A percentile compares a stretch with the other conserved stretches of the same genome.
Evolutionary conservation across 306 rosid genomes (phyloP).

Genomic region (Pyrus communis): DNA sequence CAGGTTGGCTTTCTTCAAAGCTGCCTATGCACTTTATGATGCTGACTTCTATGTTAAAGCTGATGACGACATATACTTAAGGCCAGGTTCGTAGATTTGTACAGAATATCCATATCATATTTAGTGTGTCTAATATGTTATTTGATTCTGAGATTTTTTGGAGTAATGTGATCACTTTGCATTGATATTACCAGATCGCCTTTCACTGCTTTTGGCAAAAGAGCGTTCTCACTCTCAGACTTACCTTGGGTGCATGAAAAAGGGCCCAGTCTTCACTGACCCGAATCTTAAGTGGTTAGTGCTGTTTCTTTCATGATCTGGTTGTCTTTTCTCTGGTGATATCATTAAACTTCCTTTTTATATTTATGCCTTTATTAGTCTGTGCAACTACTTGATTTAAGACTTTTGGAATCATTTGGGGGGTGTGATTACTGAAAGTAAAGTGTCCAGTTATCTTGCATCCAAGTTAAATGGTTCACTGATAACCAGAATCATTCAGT

Average conservation of each 20-base stretch:
- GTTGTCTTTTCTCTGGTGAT: not conserved
- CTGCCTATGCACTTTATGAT: conserved; percentile 85
- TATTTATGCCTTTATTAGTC: not conserved
- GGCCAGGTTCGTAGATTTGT: conserved; percentile 62
- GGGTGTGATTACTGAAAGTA: not conserved
- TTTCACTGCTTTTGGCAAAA: conserved; percentile 70
- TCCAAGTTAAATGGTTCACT: not conserved
- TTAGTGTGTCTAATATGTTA: not conserved
- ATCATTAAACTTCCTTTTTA: not conserved
- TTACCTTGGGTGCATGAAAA: conserved; percentile 96
- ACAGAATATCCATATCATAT: not conserved
- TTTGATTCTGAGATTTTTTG: conserved; percentile 12
- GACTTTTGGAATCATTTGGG: not conserved
- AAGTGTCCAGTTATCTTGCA: not conserved
- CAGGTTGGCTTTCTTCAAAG: conserved; percentile 95
- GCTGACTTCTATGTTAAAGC: conserved; percentile 89
- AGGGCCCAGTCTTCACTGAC: conserved; percentile 93
- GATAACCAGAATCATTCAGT: not conserved
- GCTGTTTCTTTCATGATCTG: conserved; percentile 7
- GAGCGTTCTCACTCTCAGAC: conserved; percentile 85
- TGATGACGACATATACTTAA: conserved; percentile 91
- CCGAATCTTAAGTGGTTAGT: conserved; percentile 94
- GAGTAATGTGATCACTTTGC: conserved; percentile 20
- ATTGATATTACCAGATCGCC: conserved; percentile 62
- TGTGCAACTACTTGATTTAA: not conserved